phyloP scores from a whole-genome alignment of 805 yeast genomes.

The Candida tammaniensis region DNA sequence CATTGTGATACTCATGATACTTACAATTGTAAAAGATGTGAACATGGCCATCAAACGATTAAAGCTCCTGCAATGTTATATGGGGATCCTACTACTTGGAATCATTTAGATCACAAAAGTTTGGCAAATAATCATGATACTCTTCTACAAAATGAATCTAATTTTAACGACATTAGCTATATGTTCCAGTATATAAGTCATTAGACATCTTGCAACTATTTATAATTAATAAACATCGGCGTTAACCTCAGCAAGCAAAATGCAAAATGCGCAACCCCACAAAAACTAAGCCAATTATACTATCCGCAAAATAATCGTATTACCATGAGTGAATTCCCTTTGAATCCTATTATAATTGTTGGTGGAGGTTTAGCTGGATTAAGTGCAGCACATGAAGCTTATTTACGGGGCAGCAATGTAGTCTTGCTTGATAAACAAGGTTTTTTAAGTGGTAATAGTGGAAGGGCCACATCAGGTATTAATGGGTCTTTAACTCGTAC shows the following conservation, averaged over 20 bases:
- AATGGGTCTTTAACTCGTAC: slow-evolving; percentile 70
- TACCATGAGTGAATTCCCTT: no score
- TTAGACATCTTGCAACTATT: no score
- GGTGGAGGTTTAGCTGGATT: slow-evolving; percentile 69
- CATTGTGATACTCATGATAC: slow-evolving; percentile 91
- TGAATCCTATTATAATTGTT: slow-evolving; percentile 53
- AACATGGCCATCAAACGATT: slow-evolving; percentile 47
- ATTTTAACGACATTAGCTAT: slow-evolving; percentile 68
- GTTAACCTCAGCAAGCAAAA: no score
- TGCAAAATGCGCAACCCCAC: no score
- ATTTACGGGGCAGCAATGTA: slow-evolving; percentile 52
- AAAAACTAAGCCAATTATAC: no score
- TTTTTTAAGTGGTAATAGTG: slow-evolving; percentile 61
- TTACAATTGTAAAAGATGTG: slow-evolving; percentile 82
- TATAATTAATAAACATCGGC: no score
- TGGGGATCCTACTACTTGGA: slow-evolving; percentile 98
- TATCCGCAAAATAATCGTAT: no score
- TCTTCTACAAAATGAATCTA: slow-evolving; percentile 69
- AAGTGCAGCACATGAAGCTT: slow-evolving; percentile 58
- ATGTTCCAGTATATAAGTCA: slow-evolving; percentile 87
- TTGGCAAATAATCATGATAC: slow-evolving; percentile 71
- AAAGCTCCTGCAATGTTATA: slow-evolving; percentile 86
- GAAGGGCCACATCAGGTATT: slow-evolving; percentile 67
- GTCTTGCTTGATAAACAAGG: slow-evolving; percentile 57
- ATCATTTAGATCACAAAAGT: slow-evolving; percentile 70